Conservation (phyloP, 2,329 filamentous ascomycete genomes). For the Dactylellina haptotyla region DNA sequence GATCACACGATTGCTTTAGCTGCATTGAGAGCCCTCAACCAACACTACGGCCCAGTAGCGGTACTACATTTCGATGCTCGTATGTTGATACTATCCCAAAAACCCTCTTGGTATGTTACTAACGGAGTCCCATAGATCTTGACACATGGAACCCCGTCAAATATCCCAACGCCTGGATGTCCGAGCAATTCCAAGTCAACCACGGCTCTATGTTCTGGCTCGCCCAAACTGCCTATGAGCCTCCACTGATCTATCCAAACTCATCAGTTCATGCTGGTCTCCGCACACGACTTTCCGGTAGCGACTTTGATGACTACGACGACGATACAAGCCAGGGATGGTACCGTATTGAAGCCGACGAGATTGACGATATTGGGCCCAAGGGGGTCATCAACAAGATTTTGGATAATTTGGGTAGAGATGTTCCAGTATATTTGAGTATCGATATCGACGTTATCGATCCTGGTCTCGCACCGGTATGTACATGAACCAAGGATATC, state of each 20-base stretch:
- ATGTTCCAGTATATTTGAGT: slow-evolving; percentile 81
- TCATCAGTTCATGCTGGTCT: slow-evolving; percentile 82
- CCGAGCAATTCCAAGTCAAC: slow-evolving; percentile 78
- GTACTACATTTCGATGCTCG: slow-evolving; percentile 78
- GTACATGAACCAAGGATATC: slow-evolving; percentile 54
- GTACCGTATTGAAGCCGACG: slow-evolving; percentile 81
- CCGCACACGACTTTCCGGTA: slow-evolving; percentile 77
- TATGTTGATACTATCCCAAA: slow-evolving; percentile 14
- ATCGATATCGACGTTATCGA: slow-evolving; percentile 86
- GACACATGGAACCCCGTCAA: slow-evolving; percentile 86
- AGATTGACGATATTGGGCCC: slow-evolving; percentile 84
- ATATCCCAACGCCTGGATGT: slow-evolving; percentile 80
- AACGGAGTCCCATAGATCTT: slow-evolving; percentile 72
- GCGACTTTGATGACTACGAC: slow-evolving; percentile 74
- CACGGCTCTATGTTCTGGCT: slow-evolving; percentile 95
- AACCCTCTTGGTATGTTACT: background rate
- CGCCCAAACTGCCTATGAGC: slow-evolving; percentile 70
- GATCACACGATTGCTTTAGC: slow-evolving; percentile 78
- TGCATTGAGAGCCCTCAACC: slow-evolving; percentile 73
- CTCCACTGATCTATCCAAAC: slow-evolving; percentile 78
- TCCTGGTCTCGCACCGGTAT: slow-evolving; percentile 64
- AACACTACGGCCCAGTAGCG: slow-evolving; percentile 71
- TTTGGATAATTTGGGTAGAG: slow-evolving; percentile 75
- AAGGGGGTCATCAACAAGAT: slow-evolving; percentile 76
- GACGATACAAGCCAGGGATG: slow-evolving; percentile 81